Evolutionary conservation across 1,284 basidiomycete genomes (phyloP).

Genomic region (Fomitopsis palustris): DNA sequence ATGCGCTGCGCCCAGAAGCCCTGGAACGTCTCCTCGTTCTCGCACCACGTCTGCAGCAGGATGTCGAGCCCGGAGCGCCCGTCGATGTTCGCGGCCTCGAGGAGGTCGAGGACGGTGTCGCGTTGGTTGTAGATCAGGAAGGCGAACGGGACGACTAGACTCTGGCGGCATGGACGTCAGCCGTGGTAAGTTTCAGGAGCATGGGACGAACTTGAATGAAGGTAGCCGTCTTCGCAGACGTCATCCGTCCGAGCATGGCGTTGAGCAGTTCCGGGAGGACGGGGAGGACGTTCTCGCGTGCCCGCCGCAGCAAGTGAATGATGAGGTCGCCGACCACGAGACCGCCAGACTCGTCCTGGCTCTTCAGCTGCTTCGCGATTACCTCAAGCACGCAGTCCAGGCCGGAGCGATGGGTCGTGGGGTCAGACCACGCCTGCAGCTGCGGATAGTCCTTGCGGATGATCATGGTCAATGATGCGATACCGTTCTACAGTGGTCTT

Average conservation of each 20-base stretch:
- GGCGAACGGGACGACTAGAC: constrained; percentile 88
- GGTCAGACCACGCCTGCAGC: constrained; percentile 72
- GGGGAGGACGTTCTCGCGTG: constrained; percentile 73
- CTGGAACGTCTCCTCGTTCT: constrained; percentile 91
- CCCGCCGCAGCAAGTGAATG: constrained; percentile 84
- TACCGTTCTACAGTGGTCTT: constrained; percentile 59
- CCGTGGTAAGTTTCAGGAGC: not conserved
- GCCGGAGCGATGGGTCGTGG: constrained; percentile 61
- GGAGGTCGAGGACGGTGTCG: constrained; percentile 70
- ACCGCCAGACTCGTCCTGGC: constrained; percentile 83
- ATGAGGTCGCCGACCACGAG: constrained; percentile 93
- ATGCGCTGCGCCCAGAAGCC: constrained; percentile 91
- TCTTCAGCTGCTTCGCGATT: constrained; percentile 74
- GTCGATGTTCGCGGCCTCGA: constrained; percentile 61
- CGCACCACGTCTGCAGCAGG: constrained; percentile 87
- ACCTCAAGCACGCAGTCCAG: constrained; percentile 72
- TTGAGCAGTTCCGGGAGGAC: constrained; percentile 85
- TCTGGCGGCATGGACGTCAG: constrained; percentile 38
- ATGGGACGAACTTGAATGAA: constrained; percentile 70
- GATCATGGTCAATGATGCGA: constrained; percentile 78
- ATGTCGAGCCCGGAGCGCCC: constrained; percentile 72
- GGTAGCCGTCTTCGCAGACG: constrained; percentile 80
- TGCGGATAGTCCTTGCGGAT: constrained; percentile 86
- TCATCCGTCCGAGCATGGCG: constrained; percentile 81
- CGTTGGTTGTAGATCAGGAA: constrained; percentile 83